Conservation (phyloP, 768 basidiomycete genomes). For the Podaxis carcinomalis region DNA sequence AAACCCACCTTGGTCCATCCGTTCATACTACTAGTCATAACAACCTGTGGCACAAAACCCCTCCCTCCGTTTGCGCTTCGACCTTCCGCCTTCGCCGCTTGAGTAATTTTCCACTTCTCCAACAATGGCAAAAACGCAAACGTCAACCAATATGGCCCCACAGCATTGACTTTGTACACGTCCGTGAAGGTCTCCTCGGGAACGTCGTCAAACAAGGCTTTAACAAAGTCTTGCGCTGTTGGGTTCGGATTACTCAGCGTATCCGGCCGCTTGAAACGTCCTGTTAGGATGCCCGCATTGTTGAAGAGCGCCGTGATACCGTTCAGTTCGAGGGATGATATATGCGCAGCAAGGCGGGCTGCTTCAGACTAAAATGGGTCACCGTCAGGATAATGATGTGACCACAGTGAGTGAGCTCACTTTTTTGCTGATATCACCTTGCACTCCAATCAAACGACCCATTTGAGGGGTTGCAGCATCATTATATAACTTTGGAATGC, state of each 20-base stretch:
- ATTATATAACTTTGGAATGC: conserved; percentile 29
- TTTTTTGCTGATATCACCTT: conserved; percentile 38
- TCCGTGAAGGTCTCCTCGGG: conserved; percentile 33
- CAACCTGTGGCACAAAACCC: conserved; percentile 41
- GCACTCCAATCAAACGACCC: conserved; percentile 36
- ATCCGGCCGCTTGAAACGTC: conserved; percentile 23
- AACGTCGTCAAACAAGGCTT: conserved; percentile 34
- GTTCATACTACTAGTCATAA: conserved; percentile 51
- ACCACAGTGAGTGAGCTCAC: not conserved
- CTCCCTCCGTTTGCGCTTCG: conserved; percentile 19
- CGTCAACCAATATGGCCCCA: conserved; percentile 50
- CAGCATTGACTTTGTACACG: conserved; percentile 32
- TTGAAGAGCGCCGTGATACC: conserved; percentile 45
- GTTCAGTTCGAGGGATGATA: conserved; percentile 28
- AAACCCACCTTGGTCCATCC: conserved; percentile 45
- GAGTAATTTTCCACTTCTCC: conserved; percentile 37
- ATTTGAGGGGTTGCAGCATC: conserved; percentile 25
- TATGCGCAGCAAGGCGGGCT: conserved; percentile 33
- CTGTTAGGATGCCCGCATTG: conserved; percentile 37
- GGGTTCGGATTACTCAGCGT: conserved; percentile 9
- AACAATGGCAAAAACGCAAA: conserved; percentile 54
- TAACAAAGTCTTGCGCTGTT: conserved; percentile 33
- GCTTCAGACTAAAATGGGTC: conserved; percentile 32
- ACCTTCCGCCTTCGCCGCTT: not conserved
- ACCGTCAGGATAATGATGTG: not conserved